These are phyloP conservation scores for Scheffersomyces segobiensis DNA, from an alignment of 1,139 yeast genomes.

Conservation along the genomic window DNA sequence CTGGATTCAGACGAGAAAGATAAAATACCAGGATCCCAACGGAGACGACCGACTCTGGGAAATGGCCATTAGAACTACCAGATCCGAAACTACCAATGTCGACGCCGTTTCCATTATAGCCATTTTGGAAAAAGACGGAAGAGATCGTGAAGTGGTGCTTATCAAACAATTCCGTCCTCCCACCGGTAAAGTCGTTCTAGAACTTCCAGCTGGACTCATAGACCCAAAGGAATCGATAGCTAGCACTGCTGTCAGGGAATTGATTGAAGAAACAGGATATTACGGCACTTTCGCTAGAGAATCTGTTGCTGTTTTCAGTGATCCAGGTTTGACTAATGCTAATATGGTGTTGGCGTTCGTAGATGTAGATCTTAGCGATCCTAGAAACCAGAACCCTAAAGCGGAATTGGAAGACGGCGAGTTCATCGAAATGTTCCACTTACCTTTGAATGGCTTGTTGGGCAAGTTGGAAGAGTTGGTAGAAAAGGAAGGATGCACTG, in stretches of 20 bases:
- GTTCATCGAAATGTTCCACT: constrained; percentile 77
- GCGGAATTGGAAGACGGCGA: constrained; percentile 85
- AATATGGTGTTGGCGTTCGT: constrained; percentile 80
- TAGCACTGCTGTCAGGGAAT: constrained; percentile 81
- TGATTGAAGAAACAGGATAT: constrained; percentile 91
- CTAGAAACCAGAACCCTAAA: constrained; percentile 65
- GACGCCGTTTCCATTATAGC: constrained; percentile 94
- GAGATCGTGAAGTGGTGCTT: constrained; percentile 55
- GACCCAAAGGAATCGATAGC: constrained; percentile 82
- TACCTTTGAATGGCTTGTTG: constrained; percentile 63
- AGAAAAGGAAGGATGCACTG: constrained; percentile 60
- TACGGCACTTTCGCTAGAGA: constrained; percentile 56
- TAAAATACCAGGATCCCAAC: constrained; percentile 68
- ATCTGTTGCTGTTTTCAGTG: constrained; percentile 63
- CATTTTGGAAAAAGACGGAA: constrained; percentile 49
- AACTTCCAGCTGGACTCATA: constrained; percentile 91
- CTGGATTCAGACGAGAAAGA: constrained; percentile 53
- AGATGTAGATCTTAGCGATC: constrained; percentile 67
- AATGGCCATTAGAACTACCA: constrained; percentile 80
- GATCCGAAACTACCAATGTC: constrained; percentile 62
- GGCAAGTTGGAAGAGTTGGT: constrained; percentile 51
- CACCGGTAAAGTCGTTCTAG: constrained; percentile 81
- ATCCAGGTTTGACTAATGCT: constrained; percentile 94
- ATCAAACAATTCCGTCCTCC: constrained; percentile 95
- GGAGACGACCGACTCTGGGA: constrained; percentile 82